Conservation (phyloP, 257 asterid genomes). For the Nyctanthes arbortristis region DNA sequence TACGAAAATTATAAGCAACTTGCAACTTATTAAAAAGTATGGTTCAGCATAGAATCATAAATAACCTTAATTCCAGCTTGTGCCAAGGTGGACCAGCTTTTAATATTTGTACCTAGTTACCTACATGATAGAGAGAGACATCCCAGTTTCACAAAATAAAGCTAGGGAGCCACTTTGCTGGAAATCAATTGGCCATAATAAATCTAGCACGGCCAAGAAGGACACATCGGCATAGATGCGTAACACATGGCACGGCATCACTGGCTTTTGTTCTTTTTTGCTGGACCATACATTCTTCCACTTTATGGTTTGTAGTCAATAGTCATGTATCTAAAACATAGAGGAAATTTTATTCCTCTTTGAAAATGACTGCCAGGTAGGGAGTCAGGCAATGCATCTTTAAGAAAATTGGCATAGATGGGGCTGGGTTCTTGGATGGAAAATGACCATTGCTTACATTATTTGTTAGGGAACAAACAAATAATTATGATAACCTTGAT, state of each 20-base stretch:
- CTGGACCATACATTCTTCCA: slow-evolving; percentile 17
- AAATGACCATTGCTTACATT: not conserved
- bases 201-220: slow-evolving; percentile 16
- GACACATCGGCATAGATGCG: slow-evolving; percentile 25
- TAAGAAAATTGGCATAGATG: slow-evolving; percentile 11
- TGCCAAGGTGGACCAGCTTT: slow-evolving; percentile 41
- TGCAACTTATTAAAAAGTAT: too few relatives aligned
- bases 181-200: slow-evolving; percentile 41
- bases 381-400: too few relatives aligned
- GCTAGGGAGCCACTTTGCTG: slow-evolving; percentile 41
- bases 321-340: slow-evolving; percentile 17
- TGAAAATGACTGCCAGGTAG: slow-evolving; percentile 36
- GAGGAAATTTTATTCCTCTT: slow-evolving; percentile 21
- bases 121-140: slow-evolving; percentile 15
- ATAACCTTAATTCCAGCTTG: slow-evolving; percentile 15
- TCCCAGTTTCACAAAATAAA: slow-evolving; percentile 28
- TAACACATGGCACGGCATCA: slow-evolving; percentile 25
- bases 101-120: slow-evolving; percentile 23
- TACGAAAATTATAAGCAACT: slow-evolving; percentile 17
- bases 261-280: slow-evolving; percentile 21
- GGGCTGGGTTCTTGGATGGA: slow-evolving; percentile 6
- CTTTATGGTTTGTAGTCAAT: slow-evolving; percentile 22
- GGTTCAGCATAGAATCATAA: too few relatives aligned
- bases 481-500: not conserved
- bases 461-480: not conserved